Evolutionary conservation across 169 alveolate genomes (phyloP).

Genomic region (Perkinsus olseni): DNA sequence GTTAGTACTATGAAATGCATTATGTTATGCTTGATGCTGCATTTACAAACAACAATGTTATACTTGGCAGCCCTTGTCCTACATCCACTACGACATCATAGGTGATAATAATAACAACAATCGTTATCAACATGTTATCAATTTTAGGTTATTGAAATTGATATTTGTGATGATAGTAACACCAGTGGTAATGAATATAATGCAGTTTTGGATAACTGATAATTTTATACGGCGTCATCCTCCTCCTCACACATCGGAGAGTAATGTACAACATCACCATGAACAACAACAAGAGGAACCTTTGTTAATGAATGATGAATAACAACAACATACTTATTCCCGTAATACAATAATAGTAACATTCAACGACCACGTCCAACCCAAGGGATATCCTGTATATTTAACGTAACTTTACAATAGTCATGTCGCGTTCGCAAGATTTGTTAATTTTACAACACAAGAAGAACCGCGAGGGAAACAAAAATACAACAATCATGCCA

Average conservation of each 20-base stretch:
- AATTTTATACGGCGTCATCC: slow-evolving; percentile 2
- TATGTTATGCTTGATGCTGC: background rate
- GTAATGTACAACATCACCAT: background rate
- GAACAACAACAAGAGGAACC: background rate
- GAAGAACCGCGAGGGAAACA: too few species aligned
- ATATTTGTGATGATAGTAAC: slow-evolving; percentile 25
- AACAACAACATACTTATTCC: too few species aligned
- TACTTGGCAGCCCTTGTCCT: background rate
- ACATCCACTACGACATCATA: background rate
- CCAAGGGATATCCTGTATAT: too few species aligned
- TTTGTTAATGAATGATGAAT: background rate
- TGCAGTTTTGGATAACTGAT: slow-evolving; percentile 29
- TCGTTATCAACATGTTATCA: background rate
- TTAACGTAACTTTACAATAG: too few species aligned
- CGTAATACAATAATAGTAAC: too few species aligned
- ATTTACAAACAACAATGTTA: background rate
- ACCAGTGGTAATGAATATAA: slow-evolving; percentile 1
- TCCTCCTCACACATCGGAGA: background rate
- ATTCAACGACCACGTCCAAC: too few species aligned
- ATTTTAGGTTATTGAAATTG: background rate
- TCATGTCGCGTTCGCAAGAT: too few species aligned
- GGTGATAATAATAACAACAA: background rate
- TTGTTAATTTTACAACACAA: too few species aligned
- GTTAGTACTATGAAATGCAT: background rate
- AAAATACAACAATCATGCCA: too few species aligned